These are phyloP conservation scores for Penicillium fimorum DNA, from an alignment of 495 filamentous ascomycete genomes.

Conservation along the genomic window DNA sequence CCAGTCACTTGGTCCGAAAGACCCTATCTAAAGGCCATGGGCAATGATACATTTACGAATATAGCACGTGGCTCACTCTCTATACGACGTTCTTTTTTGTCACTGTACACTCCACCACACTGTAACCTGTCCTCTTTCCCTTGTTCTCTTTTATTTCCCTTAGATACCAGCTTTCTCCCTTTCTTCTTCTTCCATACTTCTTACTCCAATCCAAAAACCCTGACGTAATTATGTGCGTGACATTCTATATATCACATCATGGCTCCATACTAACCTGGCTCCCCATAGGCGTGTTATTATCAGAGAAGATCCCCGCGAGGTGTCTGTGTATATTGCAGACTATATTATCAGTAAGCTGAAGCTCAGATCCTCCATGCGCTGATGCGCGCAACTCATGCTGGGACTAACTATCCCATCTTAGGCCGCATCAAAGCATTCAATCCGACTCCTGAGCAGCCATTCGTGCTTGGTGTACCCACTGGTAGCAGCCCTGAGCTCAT, in stretches of 20 bases:
- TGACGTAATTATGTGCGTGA: constrained; percentile 36
- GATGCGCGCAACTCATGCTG: background rate
- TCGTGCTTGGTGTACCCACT: constrained; percentile 81
- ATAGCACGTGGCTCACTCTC: background rate
- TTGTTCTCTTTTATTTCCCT: constrained; percentile 1
- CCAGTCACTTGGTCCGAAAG: background rate
- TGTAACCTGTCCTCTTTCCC: constrained; percentile 19
- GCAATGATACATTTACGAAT: constrained; percentile 15
- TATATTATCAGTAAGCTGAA: constrained; percentile 69
- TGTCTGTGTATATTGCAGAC: constrained; percentile 73
- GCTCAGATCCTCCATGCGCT: background rate
- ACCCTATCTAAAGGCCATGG: background rate
- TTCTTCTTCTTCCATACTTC: constrained; percentile 2
- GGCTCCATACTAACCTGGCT: constrained; percentile 18
- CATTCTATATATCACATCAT: background rate
- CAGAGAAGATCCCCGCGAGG: constrained; percentile 61
- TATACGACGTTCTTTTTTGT: constrained; percentile 18
- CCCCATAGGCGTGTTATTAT: constrained; percentile 77
- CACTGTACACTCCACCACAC: constrained; percentile 24
- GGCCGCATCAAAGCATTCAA: constrained; percentile 69
- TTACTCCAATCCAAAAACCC: background rate
- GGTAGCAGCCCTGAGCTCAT: constrained; percentile 76
- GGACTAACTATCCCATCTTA: constrained; percentile 7
- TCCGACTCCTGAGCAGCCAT: constrained; percentile 67
- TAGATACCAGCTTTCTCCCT: background rate